Conservation (phyloP, 495 filamentous ascomycete genomes). For the Trichoderma erinaceum region DNA sequence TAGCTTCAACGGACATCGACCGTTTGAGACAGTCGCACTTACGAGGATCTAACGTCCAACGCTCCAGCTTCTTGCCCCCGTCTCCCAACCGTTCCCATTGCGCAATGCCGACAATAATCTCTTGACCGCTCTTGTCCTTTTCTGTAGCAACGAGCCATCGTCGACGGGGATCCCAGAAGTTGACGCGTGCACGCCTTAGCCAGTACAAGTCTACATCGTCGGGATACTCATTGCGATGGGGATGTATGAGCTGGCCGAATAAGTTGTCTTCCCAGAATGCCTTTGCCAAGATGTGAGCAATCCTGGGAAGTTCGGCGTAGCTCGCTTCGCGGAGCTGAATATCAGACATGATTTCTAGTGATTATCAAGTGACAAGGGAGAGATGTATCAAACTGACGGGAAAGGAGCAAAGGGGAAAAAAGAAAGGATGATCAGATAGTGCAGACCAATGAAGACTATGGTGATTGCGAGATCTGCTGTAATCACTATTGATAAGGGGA, state of each 20-base stretch:
- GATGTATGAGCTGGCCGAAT: background rate
- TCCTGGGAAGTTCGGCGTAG: background rate
- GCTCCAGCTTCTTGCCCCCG: background rate
- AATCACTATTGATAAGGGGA: too few species aligned
- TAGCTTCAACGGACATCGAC: background rate
- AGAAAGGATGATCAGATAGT: too few species aligned
- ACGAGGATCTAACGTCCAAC: background rate
- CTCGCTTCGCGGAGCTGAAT: background rate
- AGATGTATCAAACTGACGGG: background rate
- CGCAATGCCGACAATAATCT: background rate
- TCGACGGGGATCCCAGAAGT: background rate
- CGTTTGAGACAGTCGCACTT: background rate
- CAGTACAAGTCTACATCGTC: slow-evolving; percentile 1
- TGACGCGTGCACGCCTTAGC: background rate
- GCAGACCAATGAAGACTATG: too few species aligned
- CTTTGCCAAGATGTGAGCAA: background rate
- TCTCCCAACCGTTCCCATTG: slow-evolving; percentile 1
- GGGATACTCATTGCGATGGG: background rate
- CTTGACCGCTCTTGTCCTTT: background rate
- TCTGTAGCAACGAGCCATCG: background rate
- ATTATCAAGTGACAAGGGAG: background rate
- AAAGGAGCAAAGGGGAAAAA: background rate
- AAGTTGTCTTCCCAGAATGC: background rate
- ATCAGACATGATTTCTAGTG: background rate
- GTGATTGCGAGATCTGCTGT: too few species aligned